Conservation (phyloP, 371 early-diverging fungal species). For the Rhizomucor pusillus region DNA sequence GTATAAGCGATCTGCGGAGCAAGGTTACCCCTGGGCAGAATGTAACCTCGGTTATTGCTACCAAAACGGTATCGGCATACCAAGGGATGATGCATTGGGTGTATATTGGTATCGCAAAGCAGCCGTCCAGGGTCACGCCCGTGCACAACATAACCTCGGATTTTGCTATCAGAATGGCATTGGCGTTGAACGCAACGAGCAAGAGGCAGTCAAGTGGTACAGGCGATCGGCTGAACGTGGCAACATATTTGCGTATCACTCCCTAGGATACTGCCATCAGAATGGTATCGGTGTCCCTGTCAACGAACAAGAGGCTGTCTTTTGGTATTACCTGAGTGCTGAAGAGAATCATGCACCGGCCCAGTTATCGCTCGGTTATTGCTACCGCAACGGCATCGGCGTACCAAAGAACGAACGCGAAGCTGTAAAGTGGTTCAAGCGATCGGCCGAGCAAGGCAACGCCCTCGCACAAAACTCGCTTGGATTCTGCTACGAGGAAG, state of each 20-base stretch:
- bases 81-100: constrained; percentile 60
- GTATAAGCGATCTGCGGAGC: constrained; percentile 73
- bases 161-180: constrained; percentile 85
- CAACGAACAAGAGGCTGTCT: constrained; percentile 65
- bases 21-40: constrained; percentile 53
- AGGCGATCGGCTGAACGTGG: constrained; percentile 72
- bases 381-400: constrained; percentile 74
- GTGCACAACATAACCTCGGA: constrained; percentile 86
- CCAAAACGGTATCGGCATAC: constrained; percentile 81
- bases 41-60: constrained; percentile 65
- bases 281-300: constrained; percentile 79
- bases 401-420: constrained; percentile 62
- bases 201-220: constrained; percentile 71
- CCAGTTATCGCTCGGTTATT: constrained; percentile 83
- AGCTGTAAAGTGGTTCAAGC: constrained; percentile 69
- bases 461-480: constrained; percentile 80
- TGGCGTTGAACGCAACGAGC: constrained; percentile 63
- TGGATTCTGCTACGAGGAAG: constrained; percentile 80
- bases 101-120: constrained; percentile 58
- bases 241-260: constrained; percentile 78
- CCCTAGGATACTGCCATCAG: constrained; percentile 88
- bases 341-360: constrained; percentile 66
- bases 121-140: constrained; percentile 31
- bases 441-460: constrained; percentile 68
- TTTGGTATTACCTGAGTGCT: constrained; percentile 65